Conservation (phyloP, 2,329 filamentous ascomycete genomes). For the Hypoxylon sp. region DNA sequence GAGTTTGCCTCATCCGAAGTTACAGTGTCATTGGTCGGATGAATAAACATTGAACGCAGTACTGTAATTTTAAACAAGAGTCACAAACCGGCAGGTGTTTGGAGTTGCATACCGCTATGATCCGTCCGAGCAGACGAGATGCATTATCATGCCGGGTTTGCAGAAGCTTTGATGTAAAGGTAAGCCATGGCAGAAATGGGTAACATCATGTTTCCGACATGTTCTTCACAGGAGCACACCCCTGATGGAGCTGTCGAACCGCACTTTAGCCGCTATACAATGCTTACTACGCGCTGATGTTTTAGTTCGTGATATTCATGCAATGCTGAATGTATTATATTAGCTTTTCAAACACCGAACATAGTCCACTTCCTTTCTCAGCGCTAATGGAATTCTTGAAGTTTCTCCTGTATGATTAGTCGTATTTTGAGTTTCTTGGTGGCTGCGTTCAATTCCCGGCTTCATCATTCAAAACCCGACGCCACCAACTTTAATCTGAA, state of each 20-base stretch:
- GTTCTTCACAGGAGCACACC: constrained; percentile 18
- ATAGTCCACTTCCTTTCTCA: constrained; percentile 5
- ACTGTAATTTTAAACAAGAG: constrained; percentile 4
- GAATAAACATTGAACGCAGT: constrained; percentile 9
- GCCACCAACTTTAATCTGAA: constrained; percentile 10
- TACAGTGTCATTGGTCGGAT: constrained; percentile 17
- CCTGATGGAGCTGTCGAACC: constrained; percentile 8
- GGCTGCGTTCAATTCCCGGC: constrained; percentile 13
- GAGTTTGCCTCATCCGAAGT: constrained; percentile 32
- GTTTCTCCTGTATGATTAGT: constrained; percentile 25
- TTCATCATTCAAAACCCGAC: constrained; percentile 23
- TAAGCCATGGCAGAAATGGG: constrained; percentile 20
- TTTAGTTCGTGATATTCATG: constrained; percentile 24
- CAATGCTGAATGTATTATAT: constrained; percentile 24
- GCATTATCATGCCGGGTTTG: constrained; percentile 30
- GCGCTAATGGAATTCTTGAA: constrained; percentile 5
- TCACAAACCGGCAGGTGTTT: constrained; percentile 11
- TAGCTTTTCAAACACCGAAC: constrained; percentile 33
- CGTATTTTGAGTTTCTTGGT: constrained; percentile 4
- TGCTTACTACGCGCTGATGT: constrained; percentile 43
- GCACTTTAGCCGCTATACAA: constrained; percentile 38
- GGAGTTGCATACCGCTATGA: constrained; percentile 26
- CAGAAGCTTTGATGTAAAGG: constrained; percentile 18
- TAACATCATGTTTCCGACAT: constrained; percentile 17
- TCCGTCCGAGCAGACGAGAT: constrained; percentile 20